Base-by-base conservation (phyloP, 2,329 filamentous ascomycete species). In the Oidium heveae region DNA sequence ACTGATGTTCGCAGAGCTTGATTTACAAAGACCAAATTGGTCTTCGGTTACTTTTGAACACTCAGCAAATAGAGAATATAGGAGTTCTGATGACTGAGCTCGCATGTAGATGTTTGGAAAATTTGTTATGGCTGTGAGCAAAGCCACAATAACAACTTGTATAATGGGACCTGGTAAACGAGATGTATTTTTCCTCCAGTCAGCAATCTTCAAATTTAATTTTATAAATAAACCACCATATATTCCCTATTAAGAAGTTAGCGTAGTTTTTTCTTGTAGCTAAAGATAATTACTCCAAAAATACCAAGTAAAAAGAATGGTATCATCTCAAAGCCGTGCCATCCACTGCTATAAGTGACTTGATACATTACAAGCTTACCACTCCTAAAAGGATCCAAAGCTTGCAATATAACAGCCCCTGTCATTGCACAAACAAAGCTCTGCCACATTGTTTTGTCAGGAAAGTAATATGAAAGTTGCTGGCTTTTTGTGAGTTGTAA, bases 401-500 rank as follows among this genome's bases (percentile, higher is more conserved):
- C 86, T 67, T 96, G 89, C 4, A 98, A 73, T 15, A 87, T 86
- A 39, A 96, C 86, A 18, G 91, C 89, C 16, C 88, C 91, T n/a
- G 94, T 86, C 88, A 96, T 96, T 65, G 91, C 91, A 63, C 91
- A 96, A 43, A 98, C 91, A 64, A 98, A 98, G 63, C 87, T 94
- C 66, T 95, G 91, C 91, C 91, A 98, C 91, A 98, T 96, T 10
- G 91, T 96, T 68, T 96, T 96, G 68, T 96, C 89, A 0, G 91
- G 89, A 61, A 96, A 96, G 67, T 95, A 96, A 66, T 95, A 96
- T 0, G 87, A 94, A 2, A 96, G 72, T 74, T 94, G 86, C 76
- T 84, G n/a, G 18, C 46, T 24, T 24, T 28, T 24, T 24, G 24
- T 49, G 24, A 56, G 28, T 36, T 13, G 36, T 39, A 39, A 39